Conservation (phyloP, 345 rosid species). For the Pugionium cornutum region DNA sequence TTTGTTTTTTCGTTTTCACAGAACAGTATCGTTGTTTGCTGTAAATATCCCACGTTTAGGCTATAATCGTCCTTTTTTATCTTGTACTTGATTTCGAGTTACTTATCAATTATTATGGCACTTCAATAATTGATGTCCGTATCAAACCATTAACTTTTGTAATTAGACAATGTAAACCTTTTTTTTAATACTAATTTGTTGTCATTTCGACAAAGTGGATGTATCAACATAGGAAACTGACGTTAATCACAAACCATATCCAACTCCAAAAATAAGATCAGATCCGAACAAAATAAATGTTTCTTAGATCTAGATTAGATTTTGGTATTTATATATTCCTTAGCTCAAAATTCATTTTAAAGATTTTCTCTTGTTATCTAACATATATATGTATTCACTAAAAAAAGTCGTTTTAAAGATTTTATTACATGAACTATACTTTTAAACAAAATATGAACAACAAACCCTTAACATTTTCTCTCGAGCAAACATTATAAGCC, state of each 20-base stretch:
- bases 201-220: conserved; percentile 32
- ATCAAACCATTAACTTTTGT: conserved; percentile 30
- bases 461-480: neutral
- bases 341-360: neutral
- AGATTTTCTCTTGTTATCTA: too few species aligned
- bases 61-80: conserved; percentile 22
- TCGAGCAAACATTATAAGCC: neutral
- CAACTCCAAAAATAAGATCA: neutral
- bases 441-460: neutral
- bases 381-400: too few species aligned
- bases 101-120: conserved; percentile 30
- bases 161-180: neutral
- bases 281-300: neutral
- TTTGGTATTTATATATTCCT: neutral
- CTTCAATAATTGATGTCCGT: conserved; percentile 33
- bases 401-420: too few species aligned
- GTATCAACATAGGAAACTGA: conserved; percentile 22
- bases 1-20: conserved; percentile 28
- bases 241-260: conserved; percentile 3
- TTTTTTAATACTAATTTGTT: conserved; percentile 30
- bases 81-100: conserved; percentile 33
- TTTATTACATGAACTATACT: neutral
- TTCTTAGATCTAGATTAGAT: conserved; percentile 16
- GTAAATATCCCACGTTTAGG: conserved; percentile 25
- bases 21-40: conserved; percentile 24